These are phyloP conservation scores for Davidsoniella australis DNA, from an alignment of 2,329 filamentous ascomycete species.

Conservation along the genomic window DNA sequence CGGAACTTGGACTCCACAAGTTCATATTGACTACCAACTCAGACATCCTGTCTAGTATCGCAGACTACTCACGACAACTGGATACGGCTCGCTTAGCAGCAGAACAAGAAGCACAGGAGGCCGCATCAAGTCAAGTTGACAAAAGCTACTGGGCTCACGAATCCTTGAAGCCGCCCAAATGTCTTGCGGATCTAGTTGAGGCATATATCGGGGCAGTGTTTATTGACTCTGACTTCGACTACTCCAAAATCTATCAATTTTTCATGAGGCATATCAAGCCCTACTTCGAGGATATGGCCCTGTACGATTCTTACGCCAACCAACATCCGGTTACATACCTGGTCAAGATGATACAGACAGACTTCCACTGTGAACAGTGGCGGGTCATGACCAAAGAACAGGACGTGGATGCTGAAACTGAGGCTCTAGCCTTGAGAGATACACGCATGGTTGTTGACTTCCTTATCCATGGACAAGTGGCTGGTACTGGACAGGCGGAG, in stretches of 20 bases:
- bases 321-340: conserved; percentile 71
- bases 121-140: conserved; percentile 25
- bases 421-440: conserved; percentile 21
- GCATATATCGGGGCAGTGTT: conserved; percentile 81
- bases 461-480: conserved; percentile 54
- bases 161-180: conserved; percentile 49
- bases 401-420: conserved; percentile 24
- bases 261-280: conserved; percentile 57
- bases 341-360: conserved; percentile 41
- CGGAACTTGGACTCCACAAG: conserved; percentile 59
- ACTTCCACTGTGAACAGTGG: conserved; percentile 47
- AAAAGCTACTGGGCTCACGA: conserved; percentile 51
- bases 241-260: conserved; percentile 53
- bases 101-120: conserved; percentile 19
- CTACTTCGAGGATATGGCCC: conserved; percentile 70
- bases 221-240: conserved; percentile 73
- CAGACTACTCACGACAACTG: conserved; percentile 17
- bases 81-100: conserved; percentile 19
- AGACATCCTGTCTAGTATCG: conserved; percentile 16
- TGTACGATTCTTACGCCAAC: conserved; percentile 77
- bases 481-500: conserved; percentile 42
- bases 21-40: conserved; percentile 44
- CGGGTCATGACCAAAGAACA: conserved; percentile 37
- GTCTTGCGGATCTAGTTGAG: conserved; percentile 73
- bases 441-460: conserved; percentile 52